Base-by-base conservation (phyloP, 371 early-diverging fungal genomes). In the Mucor ambiguus region DNA sequence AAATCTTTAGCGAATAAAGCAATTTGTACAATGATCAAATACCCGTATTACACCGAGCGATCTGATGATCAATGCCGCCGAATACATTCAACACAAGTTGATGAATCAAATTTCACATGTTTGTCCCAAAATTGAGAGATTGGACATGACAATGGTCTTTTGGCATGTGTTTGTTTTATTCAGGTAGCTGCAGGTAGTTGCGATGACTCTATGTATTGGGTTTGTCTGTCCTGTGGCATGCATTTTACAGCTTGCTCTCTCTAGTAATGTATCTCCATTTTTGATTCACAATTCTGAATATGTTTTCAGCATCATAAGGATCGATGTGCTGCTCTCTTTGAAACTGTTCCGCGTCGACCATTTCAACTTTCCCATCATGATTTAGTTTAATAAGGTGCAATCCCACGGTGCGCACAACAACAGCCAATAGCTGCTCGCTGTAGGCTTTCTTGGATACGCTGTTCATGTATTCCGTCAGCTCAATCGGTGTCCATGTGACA, bases 351-450 rank as follows among this genome's bases (percentile, higher is more conserved):
- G 41, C 38, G n/a, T 52, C 33, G 7, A 60, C 30, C 30, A 58
- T 38, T 18, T 63, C 44, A 8, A 55, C 60, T 59, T 59, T 68
- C 20, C 64, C 84, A 11, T 58, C 58, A 32, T 79, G 55, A 55
- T 66, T 67, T 24, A 76, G 64, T 37, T 70, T 61, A 9, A 72
- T 63, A 26, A 60, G 20, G 44, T 72, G 70, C 44, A 73, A 76
- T 14, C 43, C 58, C 9, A 68, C 61, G 1, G 78, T 69, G n/a
- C 67, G 65, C 32, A 60, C 20, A n/a, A 54, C 58, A 24, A 68
- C 38, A 14, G 38, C 41, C 54, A 59, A 24, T 38, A 63, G 33
- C 4, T 59, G 41, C 8, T 59, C 52, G 16, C 22, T 38, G 49
- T 59, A 59, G 3, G 28, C 44, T 16, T 59, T 65, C 38, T 58